A percentile compares a stretch with the other conserved stretches of the same genome.
These are phyloP conservation scores for Aurantiochytrium sp. DNA, from an alignment of 108 stramenopile genomes.

Conservation along the genomic window DNA sequence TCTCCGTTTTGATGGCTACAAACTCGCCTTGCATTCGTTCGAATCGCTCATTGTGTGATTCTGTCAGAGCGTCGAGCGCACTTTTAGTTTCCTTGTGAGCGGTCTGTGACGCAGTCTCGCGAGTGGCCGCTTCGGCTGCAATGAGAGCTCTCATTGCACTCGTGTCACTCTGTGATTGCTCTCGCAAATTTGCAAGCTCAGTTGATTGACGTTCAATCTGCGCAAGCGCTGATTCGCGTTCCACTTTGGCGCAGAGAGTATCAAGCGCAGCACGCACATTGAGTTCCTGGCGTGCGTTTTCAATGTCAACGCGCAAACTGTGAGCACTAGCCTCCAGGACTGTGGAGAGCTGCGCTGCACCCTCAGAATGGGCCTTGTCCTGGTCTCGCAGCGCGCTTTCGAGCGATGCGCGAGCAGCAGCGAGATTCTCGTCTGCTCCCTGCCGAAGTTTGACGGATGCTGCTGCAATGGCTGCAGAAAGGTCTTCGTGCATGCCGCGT, in stretches of 20 bases:
- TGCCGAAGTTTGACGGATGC: background rate
- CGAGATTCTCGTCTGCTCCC: background rate
- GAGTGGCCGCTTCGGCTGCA: background rate
- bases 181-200: background rate
- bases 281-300: background rate
- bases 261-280: background rate
- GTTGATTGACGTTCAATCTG: background rate
- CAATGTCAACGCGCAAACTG: background rate
- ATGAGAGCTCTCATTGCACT: too few relatives aligned
- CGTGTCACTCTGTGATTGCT: too few relatives aligned
- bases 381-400: background rate
- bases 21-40: background rate
- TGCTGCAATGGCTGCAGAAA: background rate
- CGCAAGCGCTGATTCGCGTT: background rate
- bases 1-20: background rate
- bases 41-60: background rate
- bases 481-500: background rate
- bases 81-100: background rate
- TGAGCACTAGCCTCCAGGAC: background rate
- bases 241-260: background rate
- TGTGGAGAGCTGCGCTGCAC: background rate
- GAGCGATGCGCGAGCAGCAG: background rate
- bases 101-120: background rate
- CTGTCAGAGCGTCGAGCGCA: background rate
- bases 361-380: background rate